Conservation (phyloP, 305 asterid species). For the Plantago rigida region DNA sequence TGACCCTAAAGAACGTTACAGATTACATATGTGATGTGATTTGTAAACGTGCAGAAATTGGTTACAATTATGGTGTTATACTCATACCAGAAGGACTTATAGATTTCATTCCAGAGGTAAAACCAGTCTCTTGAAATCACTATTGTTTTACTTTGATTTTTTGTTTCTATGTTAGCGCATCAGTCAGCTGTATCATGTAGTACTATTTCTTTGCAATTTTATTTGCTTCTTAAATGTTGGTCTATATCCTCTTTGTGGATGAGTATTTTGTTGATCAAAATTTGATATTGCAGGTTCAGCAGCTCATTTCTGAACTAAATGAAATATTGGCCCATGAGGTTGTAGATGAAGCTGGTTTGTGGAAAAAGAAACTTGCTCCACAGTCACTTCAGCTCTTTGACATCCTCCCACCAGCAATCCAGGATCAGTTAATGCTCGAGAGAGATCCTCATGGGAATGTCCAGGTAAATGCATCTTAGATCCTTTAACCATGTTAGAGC, state of each 20-base stretch:
- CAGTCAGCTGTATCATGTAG: neutral
- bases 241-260: too few relatives aligned
- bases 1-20: constrained; percentile 76
- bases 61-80: constrained; percentile 87
- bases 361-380: constrained; percentile 75
- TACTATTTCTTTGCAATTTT: neutral
- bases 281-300: constrained; percentile 57
- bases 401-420: constrained; percentile 70
- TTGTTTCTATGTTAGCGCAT: too few relatives aligned
- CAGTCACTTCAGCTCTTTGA: constrained; percentile 73
- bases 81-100: constrained; percentile 97
- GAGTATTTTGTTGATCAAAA: too few relatives aligned
- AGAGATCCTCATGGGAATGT: constrained; percentile 99
- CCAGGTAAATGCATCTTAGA: constrained; percentile 40
- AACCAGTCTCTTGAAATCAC: neutral
- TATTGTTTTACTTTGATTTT: too few relatives aligned
- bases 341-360: constrained; percentile 83
- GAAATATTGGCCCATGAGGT: constrained; percentile 90
- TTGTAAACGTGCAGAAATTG: constrained; percentile 73
- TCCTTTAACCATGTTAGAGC: too few relatives aligned
- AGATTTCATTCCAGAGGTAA: constrained; percentile 96
- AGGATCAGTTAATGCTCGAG: constrained; percentile 92
- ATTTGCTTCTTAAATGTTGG: too few relatives aligned
- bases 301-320: constrained; percentile 81
- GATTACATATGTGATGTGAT: constrained; percentile 76